phyloP scores from a whole-genome alignment of 2,329 filamentous ascomycete species.

The Hypomyces perniciosus region DNA sequence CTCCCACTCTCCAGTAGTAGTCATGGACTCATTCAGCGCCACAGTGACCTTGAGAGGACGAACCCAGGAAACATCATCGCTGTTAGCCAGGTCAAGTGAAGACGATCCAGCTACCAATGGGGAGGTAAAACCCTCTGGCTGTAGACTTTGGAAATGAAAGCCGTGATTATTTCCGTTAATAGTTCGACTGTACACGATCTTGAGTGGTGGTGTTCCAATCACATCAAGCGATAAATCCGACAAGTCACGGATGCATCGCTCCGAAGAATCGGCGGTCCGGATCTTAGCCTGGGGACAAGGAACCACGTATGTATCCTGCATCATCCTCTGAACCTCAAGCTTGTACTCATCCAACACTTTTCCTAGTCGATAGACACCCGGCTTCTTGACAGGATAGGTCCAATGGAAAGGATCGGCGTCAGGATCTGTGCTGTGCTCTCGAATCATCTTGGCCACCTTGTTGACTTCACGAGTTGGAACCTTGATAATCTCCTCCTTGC shows the following conservation, averaged over 20 bases:
- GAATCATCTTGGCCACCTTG: conserved; percentile 62
- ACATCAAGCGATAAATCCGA: conserved; percentile 82
- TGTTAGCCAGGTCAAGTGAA: conserved; percentile 53
- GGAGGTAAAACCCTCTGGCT: conserved; percentile 78
- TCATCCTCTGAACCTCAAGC: conserved; percentile 75
- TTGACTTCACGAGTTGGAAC: conserved; percentile 69
- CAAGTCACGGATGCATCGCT: conserved; percentile 80
- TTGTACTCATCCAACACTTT: conserved; percentile 91
- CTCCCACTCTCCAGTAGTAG: conserved; percentile 71
- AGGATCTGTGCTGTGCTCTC: conserved; percentile 60
- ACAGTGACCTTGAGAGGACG: conserved; percentile 68
- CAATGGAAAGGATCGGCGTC: conserved; percentile 58
- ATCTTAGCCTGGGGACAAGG: conserved; percentile 76
- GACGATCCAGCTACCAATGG: conserved; percentile 62
- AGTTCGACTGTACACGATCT: conserved; percentile 84
- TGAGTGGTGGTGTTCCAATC: conserved; percentile 81
- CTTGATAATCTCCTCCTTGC: conserved; percentile 71
- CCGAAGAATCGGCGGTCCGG: conserved; percentile 51
- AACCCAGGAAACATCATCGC: conserved; percentile 75
- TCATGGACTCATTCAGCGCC: conserved; percentile 84
- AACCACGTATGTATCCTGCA: conserved; percentile 76
- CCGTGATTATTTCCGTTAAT: conserved; percentile 79
- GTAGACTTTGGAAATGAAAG: conserved; percentile 87
- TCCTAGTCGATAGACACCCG: conserved; percentile 78
- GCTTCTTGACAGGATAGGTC: conserved; percentile 71